These are phyloP conservation scores for Dendrocalamus sinicus DNA, from an alignment of 176 grass and related monocot species.

Conservation along the genomic window DNA sequence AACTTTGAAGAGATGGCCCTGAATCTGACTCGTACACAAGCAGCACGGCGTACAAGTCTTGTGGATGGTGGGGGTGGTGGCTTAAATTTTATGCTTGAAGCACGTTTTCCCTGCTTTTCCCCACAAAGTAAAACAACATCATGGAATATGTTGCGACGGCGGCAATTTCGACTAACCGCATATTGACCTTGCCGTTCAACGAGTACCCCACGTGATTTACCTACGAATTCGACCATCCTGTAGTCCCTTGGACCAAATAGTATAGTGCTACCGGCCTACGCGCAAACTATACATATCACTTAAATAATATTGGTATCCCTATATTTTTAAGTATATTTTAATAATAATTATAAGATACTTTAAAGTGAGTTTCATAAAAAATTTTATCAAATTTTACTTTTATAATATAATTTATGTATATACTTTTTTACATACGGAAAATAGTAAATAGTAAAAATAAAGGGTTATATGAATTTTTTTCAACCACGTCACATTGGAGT, in stretches of 20 bases:
- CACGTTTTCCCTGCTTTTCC: neutral
- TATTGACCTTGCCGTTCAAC: neutral
- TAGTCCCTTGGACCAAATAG: neutral
- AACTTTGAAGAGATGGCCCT: conserved; percentile 17
- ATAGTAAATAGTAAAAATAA: too few relatives aligned
- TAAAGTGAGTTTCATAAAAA: too few relatives aligned
- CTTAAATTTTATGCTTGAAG: neutral
- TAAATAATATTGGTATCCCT: too few relatives aligned
- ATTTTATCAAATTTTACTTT: too few relatives aligned
- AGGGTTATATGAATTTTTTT: too few relatives aligned
- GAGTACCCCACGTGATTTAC: neutral
- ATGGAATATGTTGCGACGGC: neutral
- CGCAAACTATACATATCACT: too few relatives aligned
- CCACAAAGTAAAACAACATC: neutral
- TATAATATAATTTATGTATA: too few relatives aligned
- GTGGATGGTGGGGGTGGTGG: conserved; percentile 27
- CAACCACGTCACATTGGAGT: too few relatives aligned
- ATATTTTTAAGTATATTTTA: too few relatives aligned
- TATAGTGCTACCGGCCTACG: too few relatives aligned
- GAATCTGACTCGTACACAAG: neutral
- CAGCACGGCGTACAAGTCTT: neutral
- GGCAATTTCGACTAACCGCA: neutral
- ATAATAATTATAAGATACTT: too few relatives aligned
- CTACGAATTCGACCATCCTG: neutral
- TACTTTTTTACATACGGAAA: too few relatives aligned